These are phyloP conservation scores for Gentiana dahurica DNA, from an alignment of 257 asterid species.

Conservation along the genomic window DNA sequence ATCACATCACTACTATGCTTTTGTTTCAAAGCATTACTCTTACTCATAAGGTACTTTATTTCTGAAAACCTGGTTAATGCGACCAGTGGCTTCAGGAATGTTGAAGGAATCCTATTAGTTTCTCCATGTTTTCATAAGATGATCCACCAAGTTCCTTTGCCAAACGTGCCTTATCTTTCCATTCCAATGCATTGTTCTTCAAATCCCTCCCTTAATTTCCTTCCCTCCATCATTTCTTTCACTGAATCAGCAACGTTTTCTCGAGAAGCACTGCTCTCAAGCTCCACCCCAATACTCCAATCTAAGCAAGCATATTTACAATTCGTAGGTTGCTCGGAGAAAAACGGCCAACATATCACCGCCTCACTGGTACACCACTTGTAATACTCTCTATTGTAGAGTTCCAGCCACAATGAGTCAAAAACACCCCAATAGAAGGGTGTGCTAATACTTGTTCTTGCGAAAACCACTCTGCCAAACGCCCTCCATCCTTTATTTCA, in stretches of 20 bases:
- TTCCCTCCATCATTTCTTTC: conserved; percentile 42
- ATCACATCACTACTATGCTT: too few relatives aligned
- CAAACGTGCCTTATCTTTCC: conserved; percentile 34
- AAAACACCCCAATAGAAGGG: conserved; percentile 38
- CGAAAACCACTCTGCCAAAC: conserved; percentile 35
- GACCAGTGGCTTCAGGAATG: too few relatives aligned
- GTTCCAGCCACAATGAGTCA: conserved; percentile 51
- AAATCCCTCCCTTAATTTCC: conserved; percentile 38
- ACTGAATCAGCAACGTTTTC: conserved; percentile 39
- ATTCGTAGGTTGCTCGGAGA: conserved; percentile 46
- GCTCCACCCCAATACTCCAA: conserved; percentile 46
- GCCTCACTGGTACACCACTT: conserved; percentile 42
- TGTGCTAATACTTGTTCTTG: conserved; percentile 42
- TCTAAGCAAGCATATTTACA: conserved; percentile 33
- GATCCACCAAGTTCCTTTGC: conserved; percentile 23
- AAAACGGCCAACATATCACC: conserved; percentile 49
- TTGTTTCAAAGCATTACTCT: too few relatives aligned
- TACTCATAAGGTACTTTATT: too few relatives aligned
- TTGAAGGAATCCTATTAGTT: conserved; percentile 2
- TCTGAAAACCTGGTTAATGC: too few relatives aligned
- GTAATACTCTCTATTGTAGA: conserved; percentile 35
- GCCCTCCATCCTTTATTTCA: conserved; percentile 33
- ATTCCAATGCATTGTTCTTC: conserved; percentile 29
- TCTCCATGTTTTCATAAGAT: conserved; percentile 24
- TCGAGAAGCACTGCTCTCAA: conserved; percentile 30